Percentiles rank a stretch among this genome's conserved stretches.
Conservation (phyloP, 2,329 filamentous ascomycete genomes). For the Paraphaeosphaeria minitans region DNA sequence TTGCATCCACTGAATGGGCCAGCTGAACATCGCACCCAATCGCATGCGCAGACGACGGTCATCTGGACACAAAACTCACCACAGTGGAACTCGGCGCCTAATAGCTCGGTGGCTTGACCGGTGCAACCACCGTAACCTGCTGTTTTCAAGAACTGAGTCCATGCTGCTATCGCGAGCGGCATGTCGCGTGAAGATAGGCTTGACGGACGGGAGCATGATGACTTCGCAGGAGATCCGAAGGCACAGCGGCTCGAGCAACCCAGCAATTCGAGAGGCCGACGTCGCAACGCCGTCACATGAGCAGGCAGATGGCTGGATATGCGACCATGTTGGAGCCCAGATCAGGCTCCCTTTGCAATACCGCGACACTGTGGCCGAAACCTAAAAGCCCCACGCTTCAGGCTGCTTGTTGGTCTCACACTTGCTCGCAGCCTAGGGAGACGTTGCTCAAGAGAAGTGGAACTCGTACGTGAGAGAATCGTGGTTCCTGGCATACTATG, state of each 20-base stretch:
- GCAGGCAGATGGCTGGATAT: constrained; percentile 11
- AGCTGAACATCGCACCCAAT: constrained; percentile 26
- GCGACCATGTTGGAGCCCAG: background rate
- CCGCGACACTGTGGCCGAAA: constrained; percentile 10
- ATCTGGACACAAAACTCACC: constrained; percentile 37
- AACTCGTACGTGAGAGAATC: constrained; percentile 7
- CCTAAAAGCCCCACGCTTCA: constrained; percentile 6
- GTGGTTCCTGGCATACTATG: constrained; percentile 15
- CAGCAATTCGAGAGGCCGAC: constrained; percentile 12
- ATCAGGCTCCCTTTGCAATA: constrained; percentile 11
- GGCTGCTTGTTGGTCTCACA: background rate
- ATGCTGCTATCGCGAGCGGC: constrained; percentile 17
- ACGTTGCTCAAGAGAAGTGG: constrained; percentile 9
- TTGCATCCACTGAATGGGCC: constrained; percentile 24
- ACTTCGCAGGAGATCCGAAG: constrained; percentile 17
- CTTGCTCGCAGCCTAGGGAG: constrained; percentile 3
- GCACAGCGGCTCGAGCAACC: constrained; percentile 33
- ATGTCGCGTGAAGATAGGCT: constrained; percentile 28
- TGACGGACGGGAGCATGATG: constrained; percentile 22
- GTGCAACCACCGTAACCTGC: constrained; percentile 30
- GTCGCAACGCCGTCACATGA: constrained; percentile 17
- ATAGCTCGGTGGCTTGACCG: constrained; percentile 33
- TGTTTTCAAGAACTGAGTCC: constrained; percentile 13
- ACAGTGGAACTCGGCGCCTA: constrained; percentile 42
- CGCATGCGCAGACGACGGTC: constrained; percentile 11